Conservation (phyloP, 495 filamentous ascomycete species). For the Penicillium cosmopolitanum region DNA sequence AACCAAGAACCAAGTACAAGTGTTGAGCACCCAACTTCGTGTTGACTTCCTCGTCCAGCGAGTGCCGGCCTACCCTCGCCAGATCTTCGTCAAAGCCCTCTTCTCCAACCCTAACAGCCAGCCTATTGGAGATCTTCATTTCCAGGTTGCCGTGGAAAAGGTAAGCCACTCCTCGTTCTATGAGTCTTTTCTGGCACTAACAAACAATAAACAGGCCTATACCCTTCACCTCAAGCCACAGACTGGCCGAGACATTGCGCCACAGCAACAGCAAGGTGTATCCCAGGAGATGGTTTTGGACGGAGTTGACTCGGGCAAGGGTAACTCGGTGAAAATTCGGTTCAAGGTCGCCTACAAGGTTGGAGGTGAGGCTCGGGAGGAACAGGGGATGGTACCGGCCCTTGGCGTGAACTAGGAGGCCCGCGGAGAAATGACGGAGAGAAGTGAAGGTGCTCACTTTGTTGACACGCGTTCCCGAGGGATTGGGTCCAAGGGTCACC, state of each 20-base stretch:
- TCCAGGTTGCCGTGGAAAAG: constrained; percentile 92
- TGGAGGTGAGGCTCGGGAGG: constrained; percentile 64
- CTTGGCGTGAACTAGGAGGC: constrained; percentile 67
- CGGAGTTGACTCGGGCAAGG: constrained; percentile 70
- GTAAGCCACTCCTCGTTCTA: constrained; percentile 49
- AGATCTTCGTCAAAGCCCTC: constrained; percentile 60
- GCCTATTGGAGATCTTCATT: constrained; percentile 77
- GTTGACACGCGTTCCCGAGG: background rate
- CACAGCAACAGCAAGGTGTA: constrained; percentile 76
- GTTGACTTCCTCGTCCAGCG: constrained; percentile 56
- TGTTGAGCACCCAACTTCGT: constrained; percentile 58
- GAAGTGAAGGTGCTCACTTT: background rate
- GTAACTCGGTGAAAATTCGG: constrained; percentile 78
- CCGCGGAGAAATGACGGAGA: background rate
- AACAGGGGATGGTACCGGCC: constrained; percentile 88
- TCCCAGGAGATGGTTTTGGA: constrained; percentile 80
- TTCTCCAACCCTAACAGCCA: constrained; percentile 81
- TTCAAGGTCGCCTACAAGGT: constrained; percentile 85
- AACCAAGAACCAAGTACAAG: constrained; percentile 61
- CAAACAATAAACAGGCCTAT: constrained; percentile 56
- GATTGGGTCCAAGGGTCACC: background rate
- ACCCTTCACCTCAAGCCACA: constrained; percentile 82
- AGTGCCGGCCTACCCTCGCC: constrained; percentile 39
- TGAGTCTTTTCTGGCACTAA: background rate
- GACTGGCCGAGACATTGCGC: constrained; percentile 71